These are phyloP conservation scores for Nakazawaea holstii DNA, from an alignment of 805 yeast species.

Conservation along the genomic window DNA sequence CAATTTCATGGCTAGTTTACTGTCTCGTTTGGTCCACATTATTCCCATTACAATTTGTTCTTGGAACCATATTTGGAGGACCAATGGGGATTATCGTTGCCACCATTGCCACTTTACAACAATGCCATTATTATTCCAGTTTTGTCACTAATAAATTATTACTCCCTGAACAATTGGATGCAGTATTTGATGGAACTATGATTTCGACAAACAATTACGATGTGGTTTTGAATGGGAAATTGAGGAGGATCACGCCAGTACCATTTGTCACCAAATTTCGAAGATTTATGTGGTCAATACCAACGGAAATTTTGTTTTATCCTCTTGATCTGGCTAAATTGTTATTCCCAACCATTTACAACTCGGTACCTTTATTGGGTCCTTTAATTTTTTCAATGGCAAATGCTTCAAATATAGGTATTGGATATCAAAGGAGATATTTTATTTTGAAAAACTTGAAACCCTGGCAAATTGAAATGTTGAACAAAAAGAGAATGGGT, in stretches of 20 bases:
- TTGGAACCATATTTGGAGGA: slow-evolving; percentile 8
- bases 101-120: slow-evolving; percentile 6
- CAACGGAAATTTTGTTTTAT: slow-evolving; percentile 12
- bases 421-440: slow-evolving; percentile 20
- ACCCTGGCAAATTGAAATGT: slow-evolving; percentile 24
- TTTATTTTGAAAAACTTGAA: slow-evolving; percentile 27
- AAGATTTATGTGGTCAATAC: slow-evolving; percentile 21
- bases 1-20: slow-evolving; percentile 3
- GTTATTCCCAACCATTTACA: slow-evolving; percentile 7
- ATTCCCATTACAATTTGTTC: slow-evolving; percentile 8
- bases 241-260: slow-evolving; percentile 22
- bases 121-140: slow-evolving; percentile 11
- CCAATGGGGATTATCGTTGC: slow-evolving; percentile 7
- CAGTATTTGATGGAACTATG: slow-evolving; percentile 29
- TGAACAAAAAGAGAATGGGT: slow-evolving; percentile 29
- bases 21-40: slow-evolving; percentile 2
- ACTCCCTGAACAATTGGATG: slow-evolving; percentile 5
- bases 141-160: slow-evolving; percentile 8
- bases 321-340: slow-evolving; percentile 1
- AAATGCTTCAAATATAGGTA: slow-evolving; percentile 22
- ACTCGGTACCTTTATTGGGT: slow-evolving; percentile 25
- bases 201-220: slow-evolving; percentile 28
- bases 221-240: slow-evolving; percentile 25
- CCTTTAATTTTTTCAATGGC: slow-evolving; percentile 23
- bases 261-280: slow-evolving; percentile 27